Conservation (phyloP, 176 grass and related monocot genomes). For the Aegilops tauschii region DNA sequence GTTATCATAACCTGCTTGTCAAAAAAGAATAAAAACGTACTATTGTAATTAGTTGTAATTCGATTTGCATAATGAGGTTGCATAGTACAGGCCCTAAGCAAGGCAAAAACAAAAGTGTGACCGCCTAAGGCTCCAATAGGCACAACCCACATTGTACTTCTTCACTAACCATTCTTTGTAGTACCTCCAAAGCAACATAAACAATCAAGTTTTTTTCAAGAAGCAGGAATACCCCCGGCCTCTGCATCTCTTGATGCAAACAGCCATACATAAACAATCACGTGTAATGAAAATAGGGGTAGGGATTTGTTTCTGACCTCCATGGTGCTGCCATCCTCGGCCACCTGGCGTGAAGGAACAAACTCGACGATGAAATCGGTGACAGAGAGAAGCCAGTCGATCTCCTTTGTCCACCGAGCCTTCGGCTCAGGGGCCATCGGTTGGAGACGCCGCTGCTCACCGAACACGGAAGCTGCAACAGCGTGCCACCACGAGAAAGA, state of each 20-base stretch:
- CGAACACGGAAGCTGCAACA: conserved; percentile 85
- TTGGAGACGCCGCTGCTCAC: conserved; percentile 71
- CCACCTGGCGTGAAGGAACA: conserved; percentile 63
- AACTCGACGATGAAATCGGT: conserved; percentile 84
- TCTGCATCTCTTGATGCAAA: too few species aligned
- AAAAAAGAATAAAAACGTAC: neutral
- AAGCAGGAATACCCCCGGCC: too few species aligned
- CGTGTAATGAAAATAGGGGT: neutral
- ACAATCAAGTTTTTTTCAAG: neutral
- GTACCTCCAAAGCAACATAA: too few species aligned
- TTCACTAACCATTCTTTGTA: too few species aligned
- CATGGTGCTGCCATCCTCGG: conserved; percentile 60
- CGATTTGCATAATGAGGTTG: neutral
- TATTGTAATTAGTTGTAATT: too few species aligned
- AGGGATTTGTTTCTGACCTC: conserved; percentile 40
- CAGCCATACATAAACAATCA: too few species aligned
- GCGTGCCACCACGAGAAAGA: neutral
- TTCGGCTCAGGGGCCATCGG: conserved; percentile 77
- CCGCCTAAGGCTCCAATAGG: too few species aligned
- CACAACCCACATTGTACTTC: too few species aligned
- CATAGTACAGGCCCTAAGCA: neutral
- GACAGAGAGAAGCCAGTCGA: conserved; percentile 89
- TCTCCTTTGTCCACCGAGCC: conserved; percentile 70
- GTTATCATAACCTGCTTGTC: conserved; percentile 72
- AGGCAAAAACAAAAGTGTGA: too few species aligned